These are phyloP conservation scores for Tolypocladium pustulatum DNA, from an alignment of 2,329 filamentous ascomycete species.

Conservation along the genomic window DNA sequence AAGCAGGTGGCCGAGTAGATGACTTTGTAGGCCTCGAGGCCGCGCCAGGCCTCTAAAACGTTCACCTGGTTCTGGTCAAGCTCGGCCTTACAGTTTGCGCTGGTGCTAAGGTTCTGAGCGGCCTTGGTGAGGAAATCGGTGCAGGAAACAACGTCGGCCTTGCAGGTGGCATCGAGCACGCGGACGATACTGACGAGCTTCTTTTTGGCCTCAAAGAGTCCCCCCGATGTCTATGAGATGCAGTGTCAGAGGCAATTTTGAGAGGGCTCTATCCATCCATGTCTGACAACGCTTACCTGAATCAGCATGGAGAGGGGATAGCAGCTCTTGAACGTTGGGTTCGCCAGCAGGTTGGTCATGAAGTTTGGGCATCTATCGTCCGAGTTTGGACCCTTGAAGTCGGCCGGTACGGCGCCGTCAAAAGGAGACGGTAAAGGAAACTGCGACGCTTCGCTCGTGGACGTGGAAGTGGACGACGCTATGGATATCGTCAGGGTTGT, in stretches of 20 bases:
- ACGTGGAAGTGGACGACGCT: not conserved
- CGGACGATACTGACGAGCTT: constrained; percentile 63
- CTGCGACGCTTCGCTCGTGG: not conserved
- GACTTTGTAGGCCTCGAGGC: constrained; percentile 65
- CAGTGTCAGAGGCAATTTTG: not conserved
- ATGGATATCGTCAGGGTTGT: not conserved
- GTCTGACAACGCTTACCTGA: constrained; percentile 41
- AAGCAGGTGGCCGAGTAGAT: constrained; percentile 77
- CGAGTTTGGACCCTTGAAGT: constrained; percentile 44
- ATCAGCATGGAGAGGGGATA: constrained; percentile 78
- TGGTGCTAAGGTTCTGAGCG: constrained; percentile 51
- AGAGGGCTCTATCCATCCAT: too few species aligned
- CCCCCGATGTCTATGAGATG: constrained; percentile 57
- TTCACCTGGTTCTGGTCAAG: constrained; percentile 55
- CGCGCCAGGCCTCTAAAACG: constrained; percentile 64
- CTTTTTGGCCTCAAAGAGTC: constrained; percentile 72
- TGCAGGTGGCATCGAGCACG: constrained; percentile 70
- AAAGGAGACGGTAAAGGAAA: constrained; percentile 51
- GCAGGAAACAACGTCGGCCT: constrained; percentile 56
- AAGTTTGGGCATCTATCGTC: constrained; percentile 51
- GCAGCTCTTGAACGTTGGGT: constrained; percentile 60
- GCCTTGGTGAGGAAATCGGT: constrained; percentile 51
- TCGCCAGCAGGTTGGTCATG: constrained; percentile 55
- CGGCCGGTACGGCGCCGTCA: constrained; percentile 52
- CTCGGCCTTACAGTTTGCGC: constrained; percentile 62